A percentile compares a stretch with the other conserved stretches of the same genome.
phyloP scores from a whole-genome alignment of 768 basidiomycete genomes.

The Lentinus brumalis region DNA sequence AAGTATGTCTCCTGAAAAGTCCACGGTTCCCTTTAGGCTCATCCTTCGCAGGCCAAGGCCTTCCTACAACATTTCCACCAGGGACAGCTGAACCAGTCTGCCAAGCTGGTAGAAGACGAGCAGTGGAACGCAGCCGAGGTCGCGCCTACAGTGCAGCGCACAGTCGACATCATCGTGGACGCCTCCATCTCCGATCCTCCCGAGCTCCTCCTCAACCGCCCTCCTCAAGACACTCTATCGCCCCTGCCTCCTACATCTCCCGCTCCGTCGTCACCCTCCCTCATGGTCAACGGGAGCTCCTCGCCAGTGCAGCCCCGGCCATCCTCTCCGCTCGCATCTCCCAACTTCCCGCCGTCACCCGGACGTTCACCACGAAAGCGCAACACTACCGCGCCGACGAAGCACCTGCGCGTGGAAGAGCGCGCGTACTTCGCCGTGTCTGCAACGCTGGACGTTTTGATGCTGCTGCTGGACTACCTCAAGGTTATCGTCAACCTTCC shows the following conservation, averaged over 20 bases:
- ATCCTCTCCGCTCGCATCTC: constrained; percentile 32
- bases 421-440: constrained; percentile 82
- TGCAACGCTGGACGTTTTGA: constrained; percentile 77
- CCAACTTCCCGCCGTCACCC: constrained; percentile 22
- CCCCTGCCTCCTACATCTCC: constrained; percentile 28
- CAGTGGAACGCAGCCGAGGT: constrained; percentile 89
- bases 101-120: constrained; percentile 94
- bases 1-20: constrained; percentile 47
- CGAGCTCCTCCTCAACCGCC: constrained; percentile 52
- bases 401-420: constrained; percentile 80
- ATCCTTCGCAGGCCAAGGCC: constrained; percentile 64
- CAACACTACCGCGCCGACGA: constrained; percentile 35
- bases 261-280: constrained; percentile 18
- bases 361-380: constrained; percentile 19
- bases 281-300: constrained; percentile 18
- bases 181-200: constrained; percentile 81
- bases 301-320: constrained; percentile 17
- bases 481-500: constrained; percentile 85
- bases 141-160: constrained; percentile 60
- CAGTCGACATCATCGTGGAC: constrained; percentile 74
- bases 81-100: constrained; percentile 71
- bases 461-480: constrained; percentile 82
- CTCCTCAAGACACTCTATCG: constrained; percentile 26
- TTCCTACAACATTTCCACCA: constrained; percentile 91
- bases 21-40: neutral